These are phyloP conservation scores for Kokia cookei DNA, from an alignment of 441 rosid genomes.

Conservation along the genomic window DNA sequence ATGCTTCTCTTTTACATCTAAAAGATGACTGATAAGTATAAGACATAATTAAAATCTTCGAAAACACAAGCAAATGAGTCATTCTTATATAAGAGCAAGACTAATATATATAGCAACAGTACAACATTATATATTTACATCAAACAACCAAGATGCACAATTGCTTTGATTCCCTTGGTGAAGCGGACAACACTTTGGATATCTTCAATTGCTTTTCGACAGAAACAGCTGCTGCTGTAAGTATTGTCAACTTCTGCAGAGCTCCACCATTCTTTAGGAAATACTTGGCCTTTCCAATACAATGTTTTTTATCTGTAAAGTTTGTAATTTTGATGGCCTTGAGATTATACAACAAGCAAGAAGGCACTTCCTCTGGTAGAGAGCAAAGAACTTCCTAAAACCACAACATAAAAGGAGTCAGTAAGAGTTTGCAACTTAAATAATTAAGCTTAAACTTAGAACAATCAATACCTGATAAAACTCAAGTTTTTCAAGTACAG, in stretches of 20 bases:
- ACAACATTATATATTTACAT: too few relatives aligned
- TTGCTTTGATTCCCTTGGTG: neutral
- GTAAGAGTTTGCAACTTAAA: neutral
- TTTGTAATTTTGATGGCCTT: neutral
- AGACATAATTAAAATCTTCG: too few relatives aligned
- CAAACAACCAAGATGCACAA: neutral
- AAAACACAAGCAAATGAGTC: too few relatives aligned
- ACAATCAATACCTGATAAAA: neutral
- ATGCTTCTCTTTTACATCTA: too few relatives aligned
- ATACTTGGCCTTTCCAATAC: neutral
- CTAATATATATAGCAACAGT: too few relatives aligned
- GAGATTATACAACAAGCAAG: neutral
- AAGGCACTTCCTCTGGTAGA: neutral
- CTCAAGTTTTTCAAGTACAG: neutral
- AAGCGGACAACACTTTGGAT: neutral
- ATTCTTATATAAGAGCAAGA: too few relatives aligned
- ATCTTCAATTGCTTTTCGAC: neutral
- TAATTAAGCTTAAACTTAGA: neutral
- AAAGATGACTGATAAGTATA: too few relatives aligned
- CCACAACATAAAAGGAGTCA: neutral
- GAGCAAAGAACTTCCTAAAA: neutral
- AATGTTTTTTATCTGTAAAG: neutral
- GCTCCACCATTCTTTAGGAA: neutral
- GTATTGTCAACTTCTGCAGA: neutral
- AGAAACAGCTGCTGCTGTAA: neutral